phyloP scores from a whole-genome alignment of 1,284 basidiomycete genomes.

The Ustilago esculenta region DNA sequence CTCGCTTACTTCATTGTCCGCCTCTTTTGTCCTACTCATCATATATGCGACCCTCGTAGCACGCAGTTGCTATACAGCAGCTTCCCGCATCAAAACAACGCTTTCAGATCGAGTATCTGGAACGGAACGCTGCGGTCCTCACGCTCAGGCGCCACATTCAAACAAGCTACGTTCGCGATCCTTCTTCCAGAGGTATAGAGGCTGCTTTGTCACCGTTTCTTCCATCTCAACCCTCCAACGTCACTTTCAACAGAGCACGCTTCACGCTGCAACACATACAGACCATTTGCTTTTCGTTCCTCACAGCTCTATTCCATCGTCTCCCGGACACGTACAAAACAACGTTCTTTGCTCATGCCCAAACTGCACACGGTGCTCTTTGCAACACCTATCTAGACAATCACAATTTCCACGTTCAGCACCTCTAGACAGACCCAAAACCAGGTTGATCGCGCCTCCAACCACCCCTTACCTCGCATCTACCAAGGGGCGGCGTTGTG shows the following conservation, averaged over 20 bases:
- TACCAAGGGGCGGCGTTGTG: not conserved
- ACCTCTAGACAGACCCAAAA: too few species aligned
- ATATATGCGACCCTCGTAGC: too few species aligned
- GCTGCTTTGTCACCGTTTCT: not conserved
- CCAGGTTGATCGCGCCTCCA: not conserved
- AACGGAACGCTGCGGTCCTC: too few species aligned
- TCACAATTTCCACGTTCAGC: not conserved
- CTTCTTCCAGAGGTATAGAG: not conserved
- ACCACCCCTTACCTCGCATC: not conserved
- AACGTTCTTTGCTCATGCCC: not conserved
- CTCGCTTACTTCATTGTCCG: not conserved
- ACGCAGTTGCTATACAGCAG: too few species aligned
- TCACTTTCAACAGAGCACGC: not conserved
- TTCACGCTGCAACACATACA: not conserved
- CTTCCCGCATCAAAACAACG: too few species aligned
- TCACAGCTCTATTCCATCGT: too few species aligned
- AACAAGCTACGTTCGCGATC: too few species aligned
- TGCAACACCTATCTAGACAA: not conserved
- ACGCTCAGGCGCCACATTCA: too few species aligned
- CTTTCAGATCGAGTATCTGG: too few species aligned
- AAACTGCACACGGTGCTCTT: slow-evolving; percentile 1
- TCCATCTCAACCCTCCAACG: not conserved
- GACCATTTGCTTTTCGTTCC: not conserved
- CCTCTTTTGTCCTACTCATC: not conserved
- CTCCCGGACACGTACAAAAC: not conserved